Conservation (phyloP, 129 eudicot genomes). For the Gnaphalium uliginosum region DNA sequence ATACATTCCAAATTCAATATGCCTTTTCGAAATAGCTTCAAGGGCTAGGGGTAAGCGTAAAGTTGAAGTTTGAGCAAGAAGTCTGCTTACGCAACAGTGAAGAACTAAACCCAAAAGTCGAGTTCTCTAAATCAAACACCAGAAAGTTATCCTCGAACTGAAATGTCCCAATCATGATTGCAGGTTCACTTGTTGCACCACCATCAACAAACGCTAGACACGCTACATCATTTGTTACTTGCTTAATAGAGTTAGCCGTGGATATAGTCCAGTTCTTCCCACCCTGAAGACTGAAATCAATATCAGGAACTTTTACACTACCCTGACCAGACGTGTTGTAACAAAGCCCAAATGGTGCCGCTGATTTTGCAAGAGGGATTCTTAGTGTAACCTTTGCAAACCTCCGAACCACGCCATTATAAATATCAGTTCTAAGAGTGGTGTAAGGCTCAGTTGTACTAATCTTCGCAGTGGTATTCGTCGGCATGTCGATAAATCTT, state of each 20-base stretch:
- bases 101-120: slow-evolving; percentile 51
- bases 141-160: slow-evolving; percentile 46
- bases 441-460: slow-evolving; percentile 47
- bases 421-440: slow-evolving; percentile 34
- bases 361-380: slow-evolving; percentile 31
- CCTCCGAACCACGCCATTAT: slow-evolving; percentile 23
- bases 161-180: slow-evolving; percentile 40
- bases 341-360: slow-evolving; percentile 44
- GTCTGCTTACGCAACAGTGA: slow-evolving; percentile 37
- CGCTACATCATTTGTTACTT: slow-evolving; percentile 35
- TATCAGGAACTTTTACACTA: slow-evolving; percentile 29
- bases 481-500: slow-evolving; percentile 16
- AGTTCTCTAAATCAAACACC: slow-evolving; percentile 47
- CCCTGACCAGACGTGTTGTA: slow-evolving; percentile 20
- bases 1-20: background rate
- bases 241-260: slow-evolving; percentile 38
- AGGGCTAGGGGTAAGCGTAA: slow-evolving; percentile 22
- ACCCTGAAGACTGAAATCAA: slow-evolving; percentile 29
- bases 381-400: slow-evolving; percentile 31
- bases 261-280: slow-evolving; percentile 47
- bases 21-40: background rate
- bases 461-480: slow-evolving; percentile 20
- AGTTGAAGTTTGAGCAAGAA: slow-evolving; percentile 50
- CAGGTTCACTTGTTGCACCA: slow-evolving; percentile 32
- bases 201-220: slow-evolving; percentile 50